Evolutionary conservation across 2,329 filamentous ascomycete species (phyloP), one percentile per base, ranked within the genome.

Genomic region (Alternaria metachromatica): DNA sequence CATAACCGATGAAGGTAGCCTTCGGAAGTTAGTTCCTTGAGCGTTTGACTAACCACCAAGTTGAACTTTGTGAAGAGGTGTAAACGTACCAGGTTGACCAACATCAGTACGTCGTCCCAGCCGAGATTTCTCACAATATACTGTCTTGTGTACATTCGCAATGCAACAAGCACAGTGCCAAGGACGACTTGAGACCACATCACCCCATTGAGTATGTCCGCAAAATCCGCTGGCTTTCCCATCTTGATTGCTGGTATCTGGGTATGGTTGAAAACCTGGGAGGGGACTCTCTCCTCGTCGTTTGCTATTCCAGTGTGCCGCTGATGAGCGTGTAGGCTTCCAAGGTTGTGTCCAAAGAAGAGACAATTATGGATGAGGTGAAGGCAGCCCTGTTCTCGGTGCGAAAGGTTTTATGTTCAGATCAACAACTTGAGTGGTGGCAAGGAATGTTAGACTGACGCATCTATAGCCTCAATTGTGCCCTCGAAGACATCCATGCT

Each of bases 121-220:
- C 75, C 76, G 15, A 76, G 26, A 44, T 66, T 76, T 13, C 66
- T 63, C 23, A 77, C 72, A 25, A 78, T 68, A 45, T 63, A 72
- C 51, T 72, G 65, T 2, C 75, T 65, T 7, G 76, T 76, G 59
- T 78, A 78, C 20, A 76, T 48, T 46, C 76, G 67, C 18, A 74
- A 55, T 6, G 56, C 68, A 9, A 77, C 67, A 44, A 77, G 75
- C 8, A 76, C 11, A 18, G 64, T 64, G 12, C 71, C 73, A 26
- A 77, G 33, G 5, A 64, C 37, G 5, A 76, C 70, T 46, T 77
- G 72, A n/a, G 70, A 65, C 70, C 74, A 77, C 71, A 78, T 75
- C 13, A 77, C 72, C 30, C 70, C 72, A 57, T 73, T 72, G 58
- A 76, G 66, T 20, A 74, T 71, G 30, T 54, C 41, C 3, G 71